phyloP scores from a whole-genome alignment of 2,329 filamentous ascomycete species.

The Lachnellula occidentalis region DNA sequence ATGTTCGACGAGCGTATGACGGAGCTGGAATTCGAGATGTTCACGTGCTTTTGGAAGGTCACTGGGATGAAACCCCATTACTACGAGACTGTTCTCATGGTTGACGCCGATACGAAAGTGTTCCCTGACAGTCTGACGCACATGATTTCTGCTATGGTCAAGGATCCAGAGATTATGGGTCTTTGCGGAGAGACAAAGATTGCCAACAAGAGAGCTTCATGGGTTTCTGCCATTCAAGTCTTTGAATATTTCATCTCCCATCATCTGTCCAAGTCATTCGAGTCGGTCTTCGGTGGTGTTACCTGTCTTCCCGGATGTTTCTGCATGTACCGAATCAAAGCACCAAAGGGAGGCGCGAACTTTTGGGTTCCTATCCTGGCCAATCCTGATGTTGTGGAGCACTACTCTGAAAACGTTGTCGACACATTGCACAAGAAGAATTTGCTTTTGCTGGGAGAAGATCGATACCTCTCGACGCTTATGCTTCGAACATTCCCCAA shows the following conservation, averaged over 20 bases:
- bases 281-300: conserved; percentile 97
- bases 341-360: conserved; percentile 95
- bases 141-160: conserved; percentile 99
- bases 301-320: conserved; percentile 98
- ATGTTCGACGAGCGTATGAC: conserved; percentile 99
- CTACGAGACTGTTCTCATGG: conserved; percentile 97
- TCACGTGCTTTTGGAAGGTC: conserved; percentile 98
- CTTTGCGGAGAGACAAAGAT: conserved; percentile 99
- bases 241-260: conserved; percentile 99
- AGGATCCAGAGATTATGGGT: conserved; percentile 98
- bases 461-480: conserved; percentile 91
- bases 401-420: conserved; percentile 98
- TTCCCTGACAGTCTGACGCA: conserved; percentile 98
- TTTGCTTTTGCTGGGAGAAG: conserved; percentile 81
- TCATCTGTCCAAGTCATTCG: conserved; percentile 93
- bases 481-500: conserved; percentile 99
- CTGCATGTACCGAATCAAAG: conserved; percentile 99
- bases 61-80: conserved; percentile 98
- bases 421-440: conserved; percentile 99
- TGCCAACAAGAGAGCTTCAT: conserved; percentile 91
- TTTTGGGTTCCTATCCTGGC: conserved; percentile 99
- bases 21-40: conserved; percentile 98
- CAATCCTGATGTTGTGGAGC: conserved; percentile 97
- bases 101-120: conserved; percentile 97
- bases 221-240: conserved; percentile 97